phyloP scores from a whole-genome alignment of 2,329 filamentous ascomycete genomes.

The Capronia americana region DNA sequence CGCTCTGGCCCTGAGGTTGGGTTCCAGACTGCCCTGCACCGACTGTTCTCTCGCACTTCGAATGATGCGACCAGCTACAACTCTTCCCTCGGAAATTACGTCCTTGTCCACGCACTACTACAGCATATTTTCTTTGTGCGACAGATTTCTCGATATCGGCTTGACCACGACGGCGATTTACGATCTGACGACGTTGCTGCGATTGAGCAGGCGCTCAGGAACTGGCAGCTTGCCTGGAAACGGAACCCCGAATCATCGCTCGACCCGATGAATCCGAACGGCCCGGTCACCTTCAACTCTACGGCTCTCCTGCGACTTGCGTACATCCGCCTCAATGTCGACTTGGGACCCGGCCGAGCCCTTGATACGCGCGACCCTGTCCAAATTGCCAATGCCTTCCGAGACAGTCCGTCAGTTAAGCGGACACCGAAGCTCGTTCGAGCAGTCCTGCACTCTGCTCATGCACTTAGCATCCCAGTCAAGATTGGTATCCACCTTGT shows the following conservation, averaged over 20 bases:
- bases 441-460: slow-evolving; percentile 70
- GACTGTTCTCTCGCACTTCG: slow-evolving; percentile 32
- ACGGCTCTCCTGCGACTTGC: slow-evolving; percentile 67
- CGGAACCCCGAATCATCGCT: slow-evolving; percentile 49
- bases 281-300: slow-evolving; percentile 69
- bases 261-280: slow-evolving; percentile 50
- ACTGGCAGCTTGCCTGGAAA: slow-evolving; percentile 52
- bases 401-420: slow-evolving; percentile 61
- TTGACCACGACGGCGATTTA: slow-evolving; percentile 44
- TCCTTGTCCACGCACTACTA: slow-evolving; percentile 73
- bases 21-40: slow-evolving; percentile 45
- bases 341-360: slow-evolving; percentile 49
- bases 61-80: slow-evolving; percentile 36
- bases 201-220: slow-evolving; percentile 52
- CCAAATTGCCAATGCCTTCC: slow-evolving; percentile 65
- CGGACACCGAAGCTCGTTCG: slow-evolving; percentile 65
- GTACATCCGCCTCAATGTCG: slow-evolving; percentile 55
- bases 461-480: slow-evolving; percentile 66
- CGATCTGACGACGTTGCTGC: slow-evolving; percentile 49
- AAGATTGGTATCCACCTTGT: slow-evolving; percentile 50
- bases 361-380: slow-evolving; percentile 68
- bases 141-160: slow-evolving; percentile 41
- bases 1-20: slow-evolving; percentile 43
- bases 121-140: slow-evolving; percentile 75
- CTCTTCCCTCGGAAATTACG: slow-evolving; percentile 69